These are phyloP conservation scores for Starmerella sp. DNA, from an alignment of 805 yeast genomes.

Conservation along the genomic window DNA sequence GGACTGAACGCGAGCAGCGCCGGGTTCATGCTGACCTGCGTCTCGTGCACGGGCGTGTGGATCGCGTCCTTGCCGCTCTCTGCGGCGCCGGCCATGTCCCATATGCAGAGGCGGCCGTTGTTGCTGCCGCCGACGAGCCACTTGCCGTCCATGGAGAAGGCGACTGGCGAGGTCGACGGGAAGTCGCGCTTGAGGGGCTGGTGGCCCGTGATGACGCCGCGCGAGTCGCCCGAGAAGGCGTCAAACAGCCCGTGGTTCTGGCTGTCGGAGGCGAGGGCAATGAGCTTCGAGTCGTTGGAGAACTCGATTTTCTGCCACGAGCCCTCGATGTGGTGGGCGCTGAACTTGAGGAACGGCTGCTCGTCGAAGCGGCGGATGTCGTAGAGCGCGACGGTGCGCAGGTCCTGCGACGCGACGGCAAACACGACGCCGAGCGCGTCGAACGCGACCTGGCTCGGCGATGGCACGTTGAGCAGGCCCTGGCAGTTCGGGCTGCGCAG, in stretches of 20 bases:
- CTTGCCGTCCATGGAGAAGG: conserved; percentile 58
- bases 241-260: conserved; percentile 54
- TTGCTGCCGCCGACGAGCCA: conserved; percentile 51
- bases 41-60: conserved; percentile 22
- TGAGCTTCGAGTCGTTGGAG: conserved; percentile 59
- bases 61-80: conserved; percentile 12
- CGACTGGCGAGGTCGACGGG: conserved; percentile 38
- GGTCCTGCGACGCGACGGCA: conserved; percentile 47
- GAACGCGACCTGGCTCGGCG: conserved; percentile 50
- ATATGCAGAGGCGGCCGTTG: conserved; percentile 41
- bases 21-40: conserved; percentile 19
- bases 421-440: conserved; percentile 81
- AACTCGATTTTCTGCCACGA: conserved; percentile 62
- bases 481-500: conserved; percentile 52
- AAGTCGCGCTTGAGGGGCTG: conserved; percentile 34
- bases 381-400: conserved; percentile 44
- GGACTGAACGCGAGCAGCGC: conserved; percentile 42
- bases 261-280: conserved; percentile 47
- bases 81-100: conserved; percentile 34
- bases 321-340: conserved; percentile 29
- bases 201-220: conserved; percentile 40
- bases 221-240: conserved; percentile 50
- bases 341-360: conserved; percentile 42
- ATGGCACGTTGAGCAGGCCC: conserved; percentile 47
- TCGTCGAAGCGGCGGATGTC: conserved; percentile 48